phyloP scores from a whole-genome alignment of 257 asterid species.

The Prunella vulgaris region DNA sequence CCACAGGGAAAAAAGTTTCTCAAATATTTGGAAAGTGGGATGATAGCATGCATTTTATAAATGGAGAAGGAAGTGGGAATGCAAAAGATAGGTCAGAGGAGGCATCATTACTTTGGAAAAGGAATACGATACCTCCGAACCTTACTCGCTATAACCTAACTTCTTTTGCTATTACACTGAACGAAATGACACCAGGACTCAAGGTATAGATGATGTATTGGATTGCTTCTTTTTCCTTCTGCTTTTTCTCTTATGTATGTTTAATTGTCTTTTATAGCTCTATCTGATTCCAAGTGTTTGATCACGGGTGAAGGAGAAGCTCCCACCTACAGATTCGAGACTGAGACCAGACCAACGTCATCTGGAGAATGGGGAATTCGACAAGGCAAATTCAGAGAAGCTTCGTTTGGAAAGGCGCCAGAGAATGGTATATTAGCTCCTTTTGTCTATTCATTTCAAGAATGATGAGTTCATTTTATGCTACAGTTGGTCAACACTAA shows the following conservation, averaged over 20 bases:
- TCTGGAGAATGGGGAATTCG: constrained; percentile 88
- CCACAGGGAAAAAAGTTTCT: constrained; percentile 58
- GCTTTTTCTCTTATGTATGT: constrained; percentile 14
- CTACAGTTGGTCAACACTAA: no score
- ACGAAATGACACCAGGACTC: constrained; percentile 76
- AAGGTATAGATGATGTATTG: constrained; percentile 47
- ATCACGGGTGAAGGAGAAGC: constrained; percentile 72
- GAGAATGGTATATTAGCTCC: constrained; percentile 54
- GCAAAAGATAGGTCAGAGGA: constrained; percentile 47
- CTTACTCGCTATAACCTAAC: constrained; percentile 78
- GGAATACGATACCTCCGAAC: constrained; percentile 51
- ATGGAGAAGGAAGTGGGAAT: constrained; percentile 56
- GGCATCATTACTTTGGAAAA: constrained; percentile 67
- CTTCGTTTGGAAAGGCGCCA: constrained; percentile 81
- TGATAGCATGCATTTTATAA: constrained; percentile 60
- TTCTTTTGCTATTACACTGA: constrained; percentile 79
- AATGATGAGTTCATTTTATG: background rate
- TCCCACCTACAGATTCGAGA: constrained; percentile 98
- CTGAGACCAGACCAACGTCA: constrained; percentile 87
- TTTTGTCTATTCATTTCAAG: background rate
- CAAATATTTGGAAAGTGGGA: constrained; percentile 90
- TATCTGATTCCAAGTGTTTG: constrained; percentile 51
- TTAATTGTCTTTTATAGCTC: constrained; percentile 34
- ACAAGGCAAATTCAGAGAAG: constrained; percentile 82
- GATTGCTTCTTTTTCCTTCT: constrained; percentile 10